Conservation (phyloP, 768 basidiomycete genomes). For the Phaffia australis region DNA sequence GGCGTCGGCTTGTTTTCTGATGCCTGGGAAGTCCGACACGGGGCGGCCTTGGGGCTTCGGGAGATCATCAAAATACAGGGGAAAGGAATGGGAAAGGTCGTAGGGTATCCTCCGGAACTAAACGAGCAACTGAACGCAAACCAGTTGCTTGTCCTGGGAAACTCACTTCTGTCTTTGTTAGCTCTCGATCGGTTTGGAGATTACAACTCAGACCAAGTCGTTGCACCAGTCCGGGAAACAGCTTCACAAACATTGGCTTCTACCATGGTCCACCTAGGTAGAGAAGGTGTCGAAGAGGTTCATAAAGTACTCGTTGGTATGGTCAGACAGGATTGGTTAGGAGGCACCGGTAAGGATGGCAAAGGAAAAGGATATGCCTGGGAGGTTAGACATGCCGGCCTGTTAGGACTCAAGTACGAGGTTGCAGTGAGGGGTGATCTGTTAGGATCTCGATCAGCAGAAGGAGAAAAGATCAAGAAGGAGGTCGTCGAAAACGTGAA, state of each 20-base stretch:
- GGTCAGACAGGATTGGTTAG: constrained; percentile 75
- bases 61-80: constrained; percentile 80
- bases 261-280: constrained; percentile 75
- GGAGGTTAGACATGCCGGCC: constrained; percentile 96
- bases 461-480: constrained; percentile 13
- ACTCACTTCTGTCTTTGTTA: constrained; percentile 76
- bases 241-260: constrained; percentile 89
- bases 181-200: constrained; percentile 97
- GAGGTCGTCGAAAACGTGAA: constrained; percentile 19
- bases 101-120: constrained; percentile 9
- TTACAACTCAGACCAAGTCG: constrained; percentile 90
- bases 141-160: constrained; percentile 48
- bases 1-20: constrained; percentile 70
- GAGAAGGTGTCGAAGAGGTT: constrained; percentile 64
- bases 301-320: constrained; percentile 77
- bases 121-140: constrained; percentile 22
- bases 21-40: constrained; percentile 88
- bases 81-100: constrained; percentile 62
- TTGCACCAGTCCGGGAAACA: constrained; percentile 93
- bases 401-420: constrained; percentile 94
- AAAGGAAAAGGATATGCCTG: constrained; percentile 54
- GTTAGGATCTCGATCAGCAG: constrained; percentile 42
- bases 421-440: constrained; percentile 85
- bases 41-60: constrained; percentile 78
- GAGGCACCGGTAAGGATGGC: constrained; percentile 1